Base-by-base conservation (phyloP, 164 flowering plant species). In the Chloranthus sessilifolius region DNA sequence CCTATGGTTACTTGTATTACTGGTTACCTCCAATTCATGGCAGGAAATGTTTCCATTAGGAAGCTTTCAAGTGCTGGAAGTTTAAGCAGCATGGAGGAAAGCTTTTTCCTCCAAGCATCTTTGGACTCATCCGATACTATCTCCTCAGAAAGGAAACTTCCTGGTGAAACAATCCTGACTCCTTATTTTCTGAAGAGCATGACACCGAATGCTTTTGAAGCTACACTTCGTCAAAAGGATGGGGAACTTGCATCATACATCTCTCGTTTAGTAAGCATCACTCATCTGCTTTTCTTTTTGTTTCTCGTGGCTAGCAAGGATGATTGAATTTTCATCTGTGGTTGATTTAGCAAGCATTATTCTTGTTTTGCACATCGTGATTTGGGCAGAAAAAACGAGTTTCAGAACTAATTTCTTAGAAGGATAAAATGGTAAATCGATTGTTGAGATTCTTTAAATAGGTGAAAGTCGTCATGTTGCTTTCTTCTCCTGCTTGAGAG, bases 241-340 rank as follows among this genome's bases (percentile, higher is more conserved):
- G 97, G 99, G 48, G 99, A 94, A 73, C 88, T 94, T 61, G 79
- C 95, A 3, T 94, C 97, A 24, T 94, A 89, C 56, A 83, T 85
- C 76, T 84, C 99, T 29, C 94, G 99, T 52, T 68, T 94, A 96
- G 99, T 94, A 79, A 40, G 71, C 0, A 50, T 44, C 39, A 21
- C 23, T 65, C 14, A n/a, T n/a, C n/a, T n/a, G 40, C 15, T 52
- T 27, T 42, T 35, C 31, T 10, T 14, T 17, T 24, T 15, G 30
- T 47, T 1, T 34, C 26, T 23, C 3, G n/a, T n/a, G n/a, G n/a
- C n/a, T n/a, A n/a, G n/a, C n/a, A n/a, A n/a, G n/a, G n/a, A n/a
- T n/a, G n/a, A n/a, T n/a, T n/a, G n/a, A n/a, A n/a, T n/a, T n/a
- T n/a, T n/a, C n/a, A n/a, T n/a, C n/a, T n/a, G n/a, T n/a, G n/a